Conservation (phyloP, 148 eudicot genomes). For the Rhododendron kiyosumense region DNA sequence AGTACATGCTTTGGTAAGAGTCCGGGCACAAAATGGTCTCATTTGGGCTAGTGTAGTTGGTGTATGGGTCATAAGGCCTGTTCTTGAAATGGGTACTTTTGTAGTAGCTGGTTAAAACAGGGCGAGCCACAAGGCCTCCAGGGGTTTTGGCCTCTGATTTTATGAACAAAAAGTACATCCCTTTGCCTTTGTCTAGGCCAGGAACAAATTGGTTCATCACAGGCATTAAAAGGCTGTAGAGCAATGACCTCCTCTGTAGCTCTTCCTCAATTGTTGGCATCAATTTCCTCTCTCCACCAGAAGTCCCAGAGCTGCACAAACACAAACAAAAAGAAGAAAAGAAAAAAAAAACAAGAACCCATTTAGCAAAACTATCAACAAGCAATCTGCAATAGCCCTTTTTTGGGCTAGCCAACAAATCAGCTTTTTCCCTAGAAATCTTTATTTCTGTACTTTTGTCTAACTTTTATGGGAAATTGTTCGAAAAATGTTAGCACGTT, state of each 20-base stretch:
- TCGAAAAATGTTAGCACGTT: neutral
- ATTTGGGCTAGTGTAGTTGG: slow-evolving; percentile 77
- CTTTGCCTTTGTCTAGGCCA: slow-evolving; percentile 69
- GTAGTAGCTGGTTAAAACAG: slow-evolving; percentile 73
- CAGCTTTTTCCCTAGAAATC: neutral
- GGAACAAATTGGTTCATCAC: slow-evolving; percentile 76
- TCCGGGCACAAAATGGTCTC: slow-evolving; percentile 69
- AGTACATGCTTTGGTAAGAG: slow-evolving; percentile 77
- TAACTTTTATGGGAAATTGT: neutral
- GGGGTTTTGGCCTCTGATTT: slow-evolving; percentile 79
- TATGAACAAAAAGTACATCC: slow-evolving; percentile 70
- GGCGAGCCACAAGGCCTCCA: slow-evolving; percentile 63
- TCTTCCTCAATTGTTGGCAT: slow-evolving; percentile 81
- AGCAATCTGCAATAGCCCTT: neutral
- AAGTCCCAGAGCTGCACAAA: slow-evolving; percentile 63
- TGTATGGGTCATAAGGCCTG: slow-evolving; percentile 62
- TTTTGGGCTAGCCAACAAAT: neutral
- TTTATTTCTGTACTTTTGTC: neutral
- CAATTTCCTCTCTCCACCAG: slow-evolving; percentile 75
- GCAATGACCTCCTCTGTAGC: slow-evolving; percentile 49
- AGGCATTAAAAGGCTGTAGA: slow-evolving; percentile 74
- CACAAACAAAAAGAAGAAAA: neutral
- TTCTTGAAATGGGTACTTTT: slow-evolving; percentile 56
- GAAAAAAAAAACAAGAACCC: neutral
- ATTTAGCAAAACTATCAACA: neutral